A percentile compares a stretch with the other conserved stretches of the same genome.
Evolutionary conservation across 2,329 filamentous ascomycete species (phyloP).

Genomic region (Fusarium marasasianum): DNA sequence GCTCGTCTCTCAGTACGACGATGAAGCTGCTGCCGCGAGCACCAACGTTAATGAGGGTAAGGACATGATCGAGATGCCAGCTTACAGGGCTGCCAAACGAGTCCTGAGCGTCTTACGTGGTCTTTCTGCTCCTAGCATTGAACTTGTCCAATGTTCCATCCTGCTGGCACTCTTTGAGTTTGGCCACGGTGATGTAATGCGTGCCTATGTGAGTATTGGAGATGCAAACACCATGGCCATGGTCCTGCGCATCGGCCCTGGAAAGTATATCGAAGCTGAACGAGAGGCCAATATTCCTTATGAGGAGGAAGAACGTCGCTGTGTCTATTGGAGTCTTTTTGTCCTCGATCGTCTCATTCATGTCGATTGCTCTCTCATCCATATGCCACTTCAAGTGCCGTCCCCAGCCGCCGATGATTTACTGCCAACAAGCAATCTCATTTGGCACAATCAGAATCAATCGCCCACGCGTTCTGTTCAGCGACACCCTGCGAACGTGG

Average conservation of each 20-base stretch:
- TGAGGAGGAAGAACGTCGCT: slow-evolving; percentile 52
- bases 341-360: slow-evolving; percentile 54
- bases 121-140: slow-evolving; percentile 49
- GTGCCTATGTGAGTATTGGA: slow-evolving; percentile 55
- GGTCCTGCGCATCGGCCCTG: slow-evolving; percentile 50
- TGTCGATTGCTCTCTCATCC: slow-evolving; percentile 45
- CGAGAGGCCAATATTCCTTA: slow-evolving; percentile 42
- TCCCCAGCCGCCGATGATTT: slow-evolving; percentile 49
- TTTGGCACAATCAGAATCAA: slow-evolving; percentile 44
- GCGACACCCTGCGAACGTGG: slow-evolving; percentile 42
- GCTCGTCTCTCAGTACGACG: slow-evolving; percentile 50
- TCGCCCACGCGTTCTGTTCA: slow-evolving; percentile 35
- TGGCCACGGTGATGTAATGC: slow-evolving; percentile 53
- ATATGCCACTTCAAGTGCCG: slow-evolving; percentile 48
- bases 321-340: slow-evolving; percentile 56
- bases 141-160: slow-evolving; percentile 54
- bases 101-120: slow-evolving; percentile 50
- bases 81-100: slow-evolving; percentile 52
- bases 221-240: slow-evolving; percentile 52
- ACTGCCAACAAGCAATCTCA: slow-evolving; percentile 48
- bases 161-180: slow-evolving; percentile 56
- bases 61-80: slow-evolving; percentile 52
- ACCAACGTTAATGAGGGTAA: slow-evolving; percentile 44
- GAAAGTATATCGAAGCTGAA: slow-evolving; percentile 47
- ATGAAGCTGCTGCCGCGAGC: slow-evolving; percentile 47